Percentiles rank a stretch among this genome's conserved stretches.
Evolutionary conservation across 805 yeast genomes (phyloP).

Genomic region (Suhomyces kilbournensis): DNA sequence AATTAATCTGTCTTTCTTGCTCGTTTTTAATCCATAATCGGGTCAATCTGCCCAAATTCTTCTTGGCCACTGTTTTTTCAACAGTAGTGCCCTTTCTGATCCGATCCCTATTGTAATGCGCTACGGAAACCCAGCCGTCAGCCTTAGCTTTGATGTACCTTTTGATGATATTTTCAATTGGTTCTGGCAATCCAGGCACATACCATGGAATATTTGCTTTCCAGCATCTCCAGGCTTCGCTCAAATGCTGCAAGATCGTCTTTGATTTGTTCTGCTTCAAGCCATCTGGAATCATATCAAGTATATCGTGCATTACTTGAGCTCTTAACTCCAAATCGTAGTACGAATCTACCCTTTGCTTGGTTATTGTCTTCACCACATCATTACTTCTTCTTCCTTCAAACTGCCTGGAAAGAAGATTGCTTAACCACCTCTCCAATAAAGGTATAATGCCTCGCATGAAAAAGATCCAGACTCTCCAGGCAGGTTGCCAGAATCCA

Average conservation of each 20-base stretch:
- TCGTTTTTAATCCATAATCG: slow-evolving; percentile 90
- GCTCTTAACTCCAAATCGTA: slow-evolving; percentile 92
- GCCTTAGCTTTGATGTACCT: slow-evolving; percentile 93
- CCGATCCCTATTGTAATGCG: slow-evolving; percentile 88
- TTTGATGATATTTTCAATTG: slow-evolving; percentile 80
- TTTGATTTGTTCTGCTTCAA: slow-evolving; percentile 82
- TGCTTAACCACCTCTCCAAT: slow-evolving; percentile 93
- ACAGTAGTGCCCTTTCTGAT: slow-evolving; percentile 86
- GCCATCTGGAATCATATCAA: slow-evolving; percentile 97
- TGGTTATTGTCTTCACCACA: slow-evolving; percentile 89
- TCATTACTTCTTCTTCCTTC: slow-evolving; percentile 94
- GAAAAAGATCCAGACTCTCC: slow-evolving; percentile 95
- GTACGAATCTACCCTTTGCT: slow-evolving; percentile 92
- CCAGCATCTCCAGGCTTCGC: slow-evolving; percentile 99
- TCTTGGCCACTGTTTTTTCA: slow-evolving; percentile 91
- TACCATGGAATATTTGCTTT: slow-evolving; percentile 98
- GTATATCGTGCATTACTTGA: slow-evolving; percentile 90
- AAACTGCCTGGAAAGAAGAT: slow-evolving; percentile 85
- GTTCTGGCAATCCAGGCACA: slow-evolving; percentile 93
- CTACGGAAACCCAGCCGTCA: slow-evolving; percentile 93
- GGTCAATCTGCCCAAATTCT: slow-evolving; percentile 88
- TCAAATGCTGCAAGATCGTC: slow-evolving; percentile 85
- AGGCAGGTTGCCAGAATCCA: slow-evolving; percentile 99
- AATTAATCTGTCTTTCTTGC: slow-evolving; percentile 80
- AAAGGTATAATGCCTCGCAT: slow-evolving; percentile 89